Conservation (phyloP, 1,284 basidiomycete species). For the Ustilago sp. region DNA sequence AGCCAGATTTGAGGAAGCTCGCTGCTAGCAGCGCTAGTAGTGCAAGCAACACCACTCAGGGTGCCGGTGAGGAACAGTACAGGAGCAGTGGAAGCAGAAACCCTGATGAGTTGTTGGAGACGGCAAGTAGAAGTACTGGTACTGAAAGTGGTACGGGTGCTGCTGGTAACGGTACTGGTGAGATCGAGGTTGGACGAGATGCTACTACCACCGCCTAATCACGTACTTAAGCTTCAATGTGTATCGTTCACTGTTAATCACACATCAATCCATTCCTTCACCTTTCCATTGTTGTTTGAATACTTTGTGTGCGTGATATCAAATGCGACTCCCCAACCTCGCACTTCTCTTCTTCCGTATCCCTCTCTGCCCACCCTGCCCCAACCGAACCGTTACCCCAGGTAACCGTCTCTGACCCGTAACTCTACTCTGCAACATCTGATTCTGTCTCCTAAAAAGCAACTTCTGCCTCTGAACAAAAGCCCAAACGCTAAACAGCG, state of each 20-base stretch:
- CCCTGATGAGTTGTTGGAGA: slow-evolving; percentile 26
- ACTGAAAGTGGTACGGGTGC: slow-evolving; percentile 42
- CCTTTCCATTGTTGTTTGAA: neutral
- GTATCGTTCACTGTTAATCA: neutral
- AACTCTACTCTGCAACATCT: slow-evolving; percentile 22
- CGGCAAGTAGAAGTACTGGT: slow-evolving; percentile 25
- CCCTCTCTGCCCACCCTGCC: neutral
- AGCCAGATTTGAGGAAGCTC: slow-evolving; percentile 31
- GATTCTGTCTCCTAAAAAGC: slow-evolving; percentile 33
- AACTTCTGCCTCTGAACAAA: slow-evolving; percentile 45
- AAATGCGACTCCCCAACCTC: slow-evolving; percentile 2
- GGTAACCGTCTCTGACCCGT: slow-evolving; percentile 20
- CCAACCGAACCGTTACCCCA: neutral
- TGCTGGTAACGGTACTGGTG: neutral
- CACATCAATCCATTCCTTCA: neutral
- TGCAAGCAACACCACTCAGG: slow-evolving; percentile 10
- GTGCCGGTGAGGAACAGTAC: neutral
- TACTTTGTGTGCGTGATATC: neutral
- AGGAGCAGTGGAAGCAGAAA: slow-evolving; percentile 13
- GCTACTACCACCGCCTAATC: slow-evolving; percentile 28
- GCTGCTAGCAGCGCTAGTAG: slow-evolving; percentile 22
- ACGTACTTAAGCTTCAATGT: neutral
- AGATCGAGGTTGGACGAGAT: slow-evolving; percentile 33
- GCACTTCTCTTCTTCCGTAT: slow-evolving; percentile 29
- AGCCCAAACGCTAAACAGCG: slow-evolving; percentile 31